phyloP scores from a whole-genome alignment of 768 basidiomycete genomes.

The Phaeotremella fagi region DNA sequence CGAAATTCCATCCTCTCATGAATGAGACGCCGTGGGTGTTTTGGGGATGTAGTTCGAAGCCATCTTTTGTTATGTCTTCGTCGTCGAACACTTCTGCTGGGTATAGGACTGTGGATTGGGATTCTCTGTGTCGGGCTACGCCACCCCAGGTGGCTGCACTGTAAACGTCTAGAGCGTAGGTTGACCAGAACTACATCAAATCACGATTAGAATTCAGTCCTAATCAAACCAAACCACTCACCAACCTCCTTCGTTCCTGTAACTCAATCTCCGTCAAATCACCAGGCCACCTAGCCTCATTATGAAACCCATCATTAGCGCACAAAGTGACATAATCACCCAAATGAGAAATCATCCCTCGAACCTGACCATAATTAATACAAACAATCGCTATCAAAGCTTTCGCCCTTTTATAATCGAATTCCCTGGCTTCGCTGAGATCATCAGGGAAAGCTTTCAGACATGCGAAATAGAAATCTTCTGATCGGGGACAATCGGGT shows the following conservation, averaged over 20 bases:
- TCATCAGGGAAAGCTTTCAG: conserved; percentile 23
- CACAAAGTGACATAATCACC: conserved; percentile 31
- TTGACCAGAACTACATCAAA: conserved; percentile 32
- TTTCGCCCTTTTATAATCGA: conserved; percentile 36
- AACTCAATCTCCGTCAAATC: conserved; percentile 22
- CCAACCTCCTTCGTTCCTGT: conserved; percentile 37
- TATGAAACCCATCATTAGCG: conserved; percentile 30
- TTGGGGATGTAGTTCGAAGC: background rate
- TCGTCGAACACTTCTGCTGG: conserved; percentile 36
- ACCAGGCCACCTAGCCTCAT: conserved; percentile 32
- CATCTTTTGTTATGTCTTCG: conserved; percentile 20
- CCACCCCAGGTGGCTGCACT: conserved; percentile 32
- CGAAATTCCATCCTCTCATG: conserved; percentile 40
- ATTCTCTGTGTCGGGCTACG: conserved; percentile 30
- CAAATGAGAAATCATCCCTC: conserved; percentile 17
- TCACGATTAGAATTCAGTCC: background rate
- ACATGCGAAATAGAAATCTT: conserved; percentile 27
- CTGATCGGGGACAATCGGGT: conserved; percentile 10
- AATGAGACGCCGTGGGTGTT: conserved; percentile 14
- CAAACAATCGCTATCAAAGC: conserved; percentile 24
- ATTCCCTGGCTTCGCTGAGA: conserved; percentile 14
- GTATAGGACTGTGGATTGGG: conserved; percentile 33
- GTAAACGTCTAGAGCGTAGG: conserved; percentile 36
- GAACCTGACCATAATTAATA: conserved; percentile 32
- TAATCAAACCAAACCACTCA: conserved; percentile 13